Evolutionary conservation across 257 asterid genomes (phyloP).

Genomic region (Linaria vulgaris): DNA sequence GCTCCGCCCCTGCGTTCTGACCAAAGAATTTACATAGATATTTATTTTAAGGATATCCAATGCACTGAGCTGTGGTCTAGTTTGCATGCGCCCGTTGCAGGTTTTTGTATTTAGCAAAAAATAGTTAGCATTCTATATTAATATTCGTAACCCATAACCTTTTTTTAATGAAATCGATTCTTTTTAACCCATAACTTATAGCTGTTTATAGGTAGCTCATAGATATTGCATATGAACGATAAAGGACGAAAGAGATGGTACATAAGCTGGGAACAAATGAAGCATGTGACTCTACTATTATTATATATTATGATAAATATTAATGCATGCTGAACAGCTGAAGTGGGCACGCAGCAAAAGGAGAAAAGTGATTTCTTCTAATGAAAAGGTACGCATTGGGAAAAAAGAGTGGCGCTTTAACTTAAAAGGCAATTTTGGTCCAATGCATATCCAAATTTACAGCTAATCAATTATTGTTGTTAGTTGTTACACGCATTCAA

Average conservation of each 20-base stretch:
- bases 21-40: constrained; percentile 33
- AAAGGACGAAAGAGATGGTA: background rate
- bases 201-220: background rate
- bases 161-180: too few relatives aligned
- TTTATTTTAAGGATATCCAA: background rate
- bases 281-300: constrained; percentile 36
- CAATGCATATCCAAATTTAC: constrained; percentile 13
- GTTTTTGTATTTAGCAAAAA: constrained; percentile 16
- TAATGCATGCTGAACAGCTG: too few relatives aligned
- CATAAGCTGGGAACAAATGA: constrained; percentile 14
- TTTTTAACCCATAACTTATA: constrained; percentile 6
- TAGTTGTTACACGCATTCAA: background rate
- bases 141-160: too few relatives aligned
- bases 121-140: too few relatives aligned
- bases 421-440: constrained; percentile 32
- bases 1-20: constrained; percentile 12
- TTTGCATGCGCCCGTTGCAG: constrained; percentile 39
- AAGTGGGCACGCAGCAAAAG: constrained; percentile 48
- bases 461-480: constrained; percentile 24
- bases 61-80: background rate
- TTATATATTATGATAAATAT: constrained; percentile 7
- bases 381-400: constrained; percentile 12
- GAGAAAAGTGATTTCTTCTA: constrained; percentile 13
- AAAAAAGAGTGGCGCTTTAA: constrained; percentile 12
- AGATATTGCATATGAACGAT: constrained; percentile 17